These are phyloP conservation scores for Fusarium decemcellulare DNA, from an alignment of 2,329 filamentous ascomycete genomes.

Conservation along the genomic window DNA sequence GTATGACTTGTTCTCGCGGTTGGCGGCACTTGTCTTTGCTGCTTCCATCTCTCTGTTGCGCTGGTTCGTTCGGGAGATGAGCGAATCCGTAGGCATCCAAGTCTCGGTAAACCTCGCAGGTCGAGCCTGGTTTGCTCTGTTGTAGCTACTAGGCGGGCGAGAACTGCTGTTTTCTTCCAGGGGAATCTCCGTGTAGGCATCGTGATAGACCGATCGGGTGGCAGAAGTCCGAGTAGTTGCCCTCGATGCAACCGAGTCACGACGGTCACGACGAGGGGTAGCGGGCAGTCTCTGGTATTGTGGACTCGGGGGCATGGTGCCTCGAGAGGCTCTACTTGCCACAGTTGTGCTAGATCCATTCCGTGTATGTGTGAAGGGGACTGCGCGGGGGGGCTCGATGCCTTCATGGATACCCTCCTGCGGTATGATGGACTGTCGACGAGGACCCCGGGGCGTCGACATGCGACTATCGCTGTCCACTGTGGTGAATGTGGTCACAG, in stretches of 20 bases:
- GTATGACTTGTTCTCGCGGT: conserved; percentile 58
- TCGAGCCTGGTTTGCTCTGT: conserved; percentile 52
- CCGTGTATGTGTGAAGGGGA: conserved; percentile 88
- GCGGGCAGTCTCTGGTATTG: conserved; percentile 66
- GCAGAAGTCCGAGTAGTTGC: conserved; percentile 65
- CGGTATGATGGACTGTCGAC: conserved; percentile 59
- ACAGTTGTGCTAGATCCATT: conserved; percentile 72
- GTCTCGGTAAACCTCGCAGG: conserved; percentile 66
- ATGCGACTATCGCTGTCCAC: conserved; percentile 71
- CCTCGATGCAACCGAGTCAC: conserved; percentile 59
- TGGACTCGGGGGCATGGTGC: conserved; percentile 66
- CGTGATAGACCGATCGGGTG: conserved; percentile 53
- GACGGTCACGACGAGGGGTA: conserved; percentile 60
- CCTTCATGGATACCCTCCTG: conserved; percentile 63
- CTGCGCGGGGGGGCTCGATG: conserved; percentile 64
- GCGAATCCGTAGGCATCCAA: conserved; percentile 68
- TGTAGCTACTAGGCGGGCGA: conserved; percentile 42
- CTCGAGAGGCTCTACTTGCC: conserved; percentile 66
- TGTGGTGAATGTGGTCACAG: conserved; percentile 63
- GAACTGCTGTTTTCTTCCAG: conserved; percentile 56
- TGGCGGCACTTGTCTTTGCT: conserved; percentile 50
- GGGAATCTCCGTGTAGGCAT: conserved; percentile 66
- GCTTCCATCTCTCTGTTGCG: conserved; percentile 61
- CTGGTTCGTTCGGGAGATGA: conserved; percentile 68
- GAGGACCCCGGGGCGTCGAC: conserved; percentile 60